A percentile compares a stretch with the other conserved stretches of the same genome.
phyloP scores from a whole-genome alignment of 2,329 filamentous ascomycete genomes.

The Fusarium denticulatum region DNA sequence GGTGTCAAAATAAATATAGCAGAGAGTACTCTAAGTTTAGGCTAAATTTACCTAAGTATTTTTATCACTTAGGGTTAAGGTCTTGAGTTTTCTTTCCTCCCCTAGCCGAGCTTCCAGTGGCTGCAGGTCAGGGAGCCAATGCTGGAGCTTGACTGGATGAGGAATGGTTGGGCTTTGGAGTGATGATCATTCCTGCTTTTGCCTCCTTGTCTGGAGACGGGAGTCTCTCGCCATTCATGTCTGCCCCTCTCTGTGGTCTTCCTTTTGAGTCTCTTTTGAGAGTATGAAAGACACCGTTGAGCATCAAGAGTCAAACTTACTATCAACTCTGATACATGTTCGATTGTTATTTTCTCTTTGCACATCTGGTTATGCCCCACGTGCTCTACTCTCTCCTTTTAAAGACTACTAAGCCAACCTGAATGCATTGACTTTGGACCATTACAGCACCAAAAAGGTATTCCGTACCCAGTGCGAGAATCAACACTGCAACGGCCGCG shows the following conservation, averaged over 20 bases:
- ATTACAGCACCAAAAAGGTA: constrained; percentile 2
- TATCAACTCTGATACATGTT: neutral
- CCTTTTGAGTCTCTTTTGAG: neutral
- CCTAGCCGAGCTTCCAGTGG: constrained; percentile 22
- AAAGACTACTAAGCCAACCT: neutral
- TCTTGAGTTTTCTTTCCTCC: too few relatives aligned
- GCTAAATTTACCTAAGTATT: too few relatives aligned
- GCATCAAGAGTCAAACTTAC: neutral
- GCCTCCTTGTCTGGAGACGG: constrained; percentile 21
- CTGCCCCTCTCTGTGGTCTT: constrained; percentile 31
- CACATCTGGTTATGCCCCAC: neutral
- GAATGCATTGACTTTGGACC: constrained; percentile 22
- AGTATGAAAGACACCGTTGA: neutral
- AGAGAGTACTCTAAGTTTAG: too few relatives aligned
- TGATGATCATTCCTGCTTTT: constrained; percentile 27
- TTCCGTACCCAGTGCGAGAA: constrained; percentile 29
- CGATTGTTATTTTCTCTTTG: too few relatives aligned
- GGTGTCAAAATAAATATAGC: too few relatives aligned
- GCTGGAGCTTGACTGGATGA: neutral
- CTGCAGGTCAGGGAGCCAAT: constrained; percentile 32
- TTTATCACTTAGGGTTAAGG: too few relatives aligned
- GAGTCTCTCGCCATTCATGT: constrained; percentile 24
- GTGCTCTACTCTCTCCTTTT: neutral
- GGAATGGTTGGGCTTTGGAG: neutral
- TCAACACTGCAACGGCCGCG: neutral